Conservation (phyloP, 2,329 filamentous ascomycete genomes). For the Purpureocillium lavendulum region DNA sequence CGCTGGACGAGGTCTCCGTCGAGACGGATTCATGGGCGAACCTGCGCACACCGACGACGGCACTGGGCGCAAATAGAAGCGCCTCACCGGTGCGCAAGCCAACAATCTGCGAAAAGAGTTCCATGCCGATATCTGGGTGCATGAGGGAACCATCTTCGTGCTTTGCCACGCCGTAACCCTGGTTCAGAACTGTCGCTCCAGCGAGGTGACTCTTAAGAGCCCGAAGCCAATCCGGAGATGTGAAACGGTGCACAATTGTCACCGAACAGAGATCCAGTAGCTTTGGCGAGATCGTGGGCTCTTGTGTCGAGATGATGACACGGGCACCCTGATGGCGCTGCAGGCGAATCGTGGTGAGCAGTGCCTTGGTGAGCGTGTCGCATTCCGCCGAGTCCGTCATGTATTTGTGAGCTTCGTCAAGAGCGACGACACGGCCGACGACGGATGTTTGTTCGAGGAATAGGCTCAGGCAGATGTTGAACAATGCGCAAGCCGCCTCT, state of each 20-base stretch:
- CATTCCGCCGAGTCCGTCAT: conserved; percentile 50
- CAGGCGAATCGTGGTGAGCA: conserved; percentile 56
- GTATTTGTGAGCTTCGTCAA: conserved; percentile 77
- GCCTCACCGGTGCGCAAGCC: conserved; percentile 34
- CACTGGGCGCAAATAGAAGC: conserved; percentile 36
- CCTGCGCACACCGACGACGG: conserved; percentile 19
- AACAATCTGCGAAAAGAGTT: conserved; percentile 34
- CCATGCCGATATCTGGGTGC: conserved; percentile 4
- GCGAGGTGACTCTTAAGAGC: conserved; percentile 37
- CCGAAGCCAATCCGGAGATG: conserved; percentile 53
- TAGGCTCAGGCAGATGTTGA: conserved; percentile 61
- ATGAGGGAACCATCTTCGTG: neutral
- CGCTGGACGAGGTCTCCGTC: no score
- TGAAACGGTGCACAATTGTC: conserved; percentile 67
- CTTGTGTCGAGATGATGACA: conserved; percentile 67
- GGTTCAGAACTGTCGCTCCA: conserved; percentile 8
- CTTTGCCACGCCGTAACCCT: neutral
- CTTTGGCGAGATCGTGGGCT: conserved; percentile 60
- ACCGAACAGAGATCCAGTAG: conserved; percentile 65
- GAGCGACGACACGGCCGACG: conserved; percentile 53
- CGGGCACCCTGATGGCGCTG: conserved; percentile 63
- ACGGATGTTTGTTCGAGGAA: conserved; percentile 46
- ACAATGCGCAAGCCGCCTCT: conserved; percentile 60
- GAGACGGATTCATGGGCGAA: neutral
- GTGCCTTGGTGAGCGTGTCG: conserved; percentile 47